Evolutionary conservation across 2,329 filamentous ascomycete genomes (phyloP).

Genomic region (Penicillium sp.): DNA sequence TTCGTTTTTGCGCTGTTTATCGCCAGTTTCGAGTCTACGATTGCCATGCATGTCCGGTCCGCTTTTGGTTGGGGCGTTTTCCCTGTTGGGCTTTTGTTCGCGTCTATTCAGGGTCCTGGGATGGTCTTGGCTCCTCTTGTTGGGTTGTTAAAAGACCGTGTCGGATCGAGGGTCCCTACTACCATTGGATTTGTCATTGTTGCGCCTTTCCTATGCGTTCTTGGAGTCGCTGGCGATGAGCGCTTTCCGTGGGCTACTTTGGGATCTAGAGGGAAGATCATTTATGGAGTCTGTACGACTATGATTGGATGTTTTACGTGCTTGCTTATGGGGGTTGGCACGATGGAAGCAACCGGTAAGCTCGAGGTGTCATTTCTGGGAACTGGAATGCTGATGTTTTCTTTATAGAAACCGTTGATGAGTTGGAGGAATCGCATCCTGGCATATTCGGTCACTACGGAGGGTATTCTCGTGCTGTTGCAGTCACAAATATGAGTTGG

Average conservation of each 20-base stretch:
- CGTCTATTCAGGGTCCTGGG: slow-evolving; percentile 7
- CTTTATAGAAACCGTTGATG: slow-evolving; percentile 9
- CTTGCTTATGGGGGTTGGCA: slow-evolving; percentile 4
- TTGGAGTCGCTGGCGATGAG: slow-evolving; percentile 2
- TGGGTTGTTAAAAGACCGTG: slow-evolving; percentile 1
- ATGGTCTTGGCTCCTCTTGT: slow-evolving; percentile 7
- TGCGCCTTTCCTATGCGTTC: slow-evolving; percentile 3
- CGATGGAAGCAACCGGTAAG: slow-evolving; percentile 9
- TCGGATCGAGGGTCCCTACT: slow-evolving; percentile 3
- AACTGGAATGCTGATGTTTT: background rate
- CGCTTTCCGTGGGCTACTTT: slow-evolving; percentile 1
- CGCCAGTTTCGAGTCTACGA: slow-evolving; percentile 8
- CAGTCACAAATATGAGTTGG: slow-evolving; percentile 18
- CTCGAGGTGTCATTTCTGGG: background rate
- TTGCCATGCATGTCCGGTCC: slow-evolving; percentile 7
- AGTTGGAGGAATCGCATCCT: slow-evolving; percentile 10
- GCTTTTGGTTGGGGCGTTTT: slow-evolving; percentile 11
- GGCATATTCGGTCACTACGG: slow-evolving; percentile 19
- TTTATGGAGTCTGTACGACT: background rate
- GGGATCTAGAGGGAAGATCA: background rate
- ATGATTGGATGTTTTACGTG: slow-evolving; percentile 7
- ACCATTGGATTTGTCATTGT: background rate
- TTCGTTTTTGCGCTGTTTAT: slow-evolving; percentile 10
- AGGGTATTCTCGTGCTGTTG: slow-evolving; percentile 19
- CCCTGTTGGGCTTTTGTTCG: slow-evolving; percentile 8